Conservation (phyloP, 345 rosid genomes). For the Linum trigynum region DNA sequence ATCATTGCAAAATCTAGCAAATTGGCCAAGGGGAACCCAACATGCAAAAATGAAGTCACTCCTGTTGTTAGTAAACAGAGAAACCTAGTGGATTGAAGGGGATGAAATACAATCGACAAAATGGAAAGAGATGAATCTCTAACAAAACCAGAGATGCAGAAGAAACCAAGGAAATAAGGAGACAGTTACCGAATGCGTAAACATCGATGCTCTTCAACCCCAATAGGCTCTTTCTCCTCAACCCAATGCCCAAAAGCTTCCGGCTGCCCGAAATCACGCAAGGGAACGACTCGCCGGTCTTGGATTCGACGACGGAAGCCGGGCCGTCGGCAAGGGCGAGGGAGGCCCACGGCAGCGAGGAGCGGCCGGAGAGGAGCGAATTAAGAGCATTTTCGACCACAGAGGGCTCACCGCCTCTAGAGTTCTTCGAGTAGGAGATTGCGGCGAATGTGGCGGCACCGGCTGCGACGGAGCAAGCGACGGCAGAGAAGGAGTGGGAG, state of each 20-base stretch:
- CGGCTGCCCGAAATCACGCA: constrained; percentile 39
- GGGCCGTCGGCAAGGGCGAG: constrained; percentile 59
- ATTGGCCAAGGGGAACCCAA: not conserved
- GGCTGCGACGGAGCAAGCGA: constrained; percentile 19
- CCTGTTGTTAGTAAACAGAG: not conserved
- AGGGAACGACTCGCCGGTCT: constrained; percentile 58
- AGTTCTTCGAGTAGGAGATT: constrained; percentile 24
- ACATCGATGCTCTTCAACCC: constrained; percentile 83
- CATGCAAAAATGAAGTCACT: not conserved
- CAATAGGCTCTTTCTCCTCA: constrained; percentile 59
- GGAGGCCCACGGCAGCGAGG: constrained; percentile 43
- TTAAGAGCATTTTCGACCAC: constrained; percentile 27
- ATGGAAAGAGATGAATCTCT: not conserved
- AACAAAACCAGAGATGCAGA: too few species aligned
- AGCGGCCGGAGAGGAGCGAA: constrained; percentile 27
- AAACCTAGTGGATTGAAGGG: not conserved
- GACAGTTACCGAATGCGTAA: constrained; percentile 59
- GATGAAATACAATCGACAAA: not conserved
- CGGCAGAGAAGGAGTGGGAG: constrained; percentile 23
- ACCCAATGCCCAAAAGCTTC: constrained; percentile 64
- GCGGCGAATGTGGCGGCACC: constrained; percentile 39
- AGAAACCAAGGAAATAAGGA: too few species aligned
- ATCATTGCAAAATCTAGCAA: not conserved
- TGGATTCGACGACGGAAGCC: constrained; percentile 46
- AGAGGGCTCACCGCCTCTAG: constrained; percentile 20